phyloP scores from a whole-genome alignment of 2,329 filamentous ascomycete species.

The Verticillium albo-atrum region DNA sequence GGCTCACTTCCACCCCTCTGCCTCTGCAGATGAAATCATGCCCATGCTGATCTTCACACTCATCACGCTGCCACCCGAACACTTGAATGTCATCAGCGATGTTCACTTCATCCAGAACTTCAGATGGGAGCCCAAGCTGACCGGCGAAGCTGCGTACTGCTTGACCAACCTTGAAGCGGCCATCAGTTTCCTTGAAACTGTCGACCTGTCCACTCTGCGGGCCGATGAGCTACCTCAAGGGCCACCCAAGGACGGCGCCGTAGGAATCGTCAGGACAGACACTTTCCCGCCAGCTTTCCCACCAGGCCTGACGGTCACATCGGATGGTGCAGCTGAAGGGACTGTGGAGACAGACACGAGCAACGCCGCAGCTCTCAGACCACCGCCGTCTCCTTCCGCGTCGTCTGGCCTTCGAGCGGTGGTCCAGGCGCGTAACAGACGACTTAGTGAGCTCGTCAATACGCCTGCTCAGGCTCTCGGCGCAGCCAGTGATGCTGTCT shows the following conservation, averaged over 20 bases:
- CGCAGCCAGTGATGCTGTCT: constrained; percentile 76
- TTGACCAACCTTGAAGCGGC: constrained; percentile 93
- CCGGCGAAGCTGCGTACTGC: constrained; percentile 93
- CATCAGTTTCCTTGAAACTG: constrained; percentile 90
- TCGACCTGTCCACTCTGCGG: constrained; percentile 84
- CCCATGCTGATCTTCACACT: constrained; percentile 95
- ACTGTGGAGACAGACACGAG: constrained; percentile 25
- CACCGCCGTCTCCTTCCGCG: constrained; percentile 28
- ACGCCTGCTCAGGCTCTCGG: constrained; percentile 77
- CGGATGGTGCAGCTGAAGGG: constrained; percentile 16
- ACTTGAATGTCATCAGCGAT: constrained; percentile 88
- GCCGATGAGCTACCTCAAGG: constrained; percentile 72
- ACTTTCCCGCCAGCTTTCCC: constrained; percentile 56
- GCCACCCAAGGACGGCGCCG: constrained; percentile 50
- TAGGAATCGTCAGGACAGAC: constrained; percentile 44
- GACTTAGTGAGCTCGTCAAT: constrained; percentile 82
- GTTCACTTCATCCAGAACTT: constrained; percentile 93
- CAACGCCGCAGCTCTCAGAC: constrained; percentile 28
- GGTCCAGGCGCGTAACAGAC: constrained; percentile 60
- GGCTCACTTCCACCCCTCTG: constrained; percentile 65
- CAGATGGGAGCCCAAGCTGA: constrained; percentile 77
- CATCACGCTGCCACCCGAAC: constrained; percentile 82
- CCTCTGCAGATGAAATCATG: constrained; percentile 94
- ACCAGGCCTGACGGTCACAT: constrained; percentile 31
- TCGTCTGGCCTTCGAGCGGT: constrained; percentile 34